Evolutionary conservation across 139 green algal species (phyloP), one percentile per base, ranked within the genome.

Genomic region (Yamagishiella unicocca): DNA sequence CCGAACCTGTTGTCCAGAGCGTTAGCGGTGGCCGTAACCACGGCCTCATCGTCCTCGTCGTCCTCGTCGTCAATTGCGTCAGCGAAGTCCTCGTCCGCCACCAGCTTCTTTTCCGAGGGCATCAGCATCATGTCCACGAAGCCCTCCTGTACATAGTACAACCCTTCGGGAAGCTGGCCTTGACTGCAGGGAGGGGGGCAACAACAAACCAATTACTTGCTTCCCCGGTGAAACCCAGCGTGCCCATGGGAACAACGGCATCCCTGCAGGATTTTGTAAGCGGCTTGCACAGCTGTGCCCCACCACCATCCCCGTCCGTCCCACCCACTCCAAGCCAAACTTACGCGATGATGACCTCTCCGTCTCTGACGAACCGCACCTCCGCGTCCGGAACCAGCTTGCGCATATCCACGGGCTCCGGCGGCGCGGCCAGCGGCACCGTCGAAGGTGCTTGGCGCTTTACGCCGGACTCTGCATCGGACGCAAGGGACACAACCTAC

Each of bases 81-180:
- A 25, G 82, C 82, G 72, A 87, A 87, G 68, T 87, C 82, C 82
- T 80, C 82, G 27, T 87, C 82, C 46, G 82, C 82, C 67, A 87
- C 82, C 45, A 81, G 45, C 46, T 80, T 81, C 33, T 70, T 70
- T 38, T 80, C 82, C 22, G 8, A 35, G 12, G 82, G 67, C 67
- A 87, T 80, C 25, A 81, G 43, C 74, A 90, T 50, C 76, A 87
- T 74, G 76, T 87, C 78, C 46, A 80, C 50, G 22, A 50, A 83
- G 61, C 89, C 89, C 27, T 50, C n/a, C 62, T 88, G 79, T 24
- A 92, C 89, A 53, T 90, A 84, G 89, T 90, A 92, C 33, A 92
- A 46, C 7, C 89, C 89, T 42, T 92, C 89, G 1, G 89, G 89
- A 31, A 90, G 61, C 53, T 86, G 35, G 21, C 84, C 84, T 53